Evolutionary conservation across 805 yeast species (phyloP).

Genomic region (Candida berthetii): DNA sequence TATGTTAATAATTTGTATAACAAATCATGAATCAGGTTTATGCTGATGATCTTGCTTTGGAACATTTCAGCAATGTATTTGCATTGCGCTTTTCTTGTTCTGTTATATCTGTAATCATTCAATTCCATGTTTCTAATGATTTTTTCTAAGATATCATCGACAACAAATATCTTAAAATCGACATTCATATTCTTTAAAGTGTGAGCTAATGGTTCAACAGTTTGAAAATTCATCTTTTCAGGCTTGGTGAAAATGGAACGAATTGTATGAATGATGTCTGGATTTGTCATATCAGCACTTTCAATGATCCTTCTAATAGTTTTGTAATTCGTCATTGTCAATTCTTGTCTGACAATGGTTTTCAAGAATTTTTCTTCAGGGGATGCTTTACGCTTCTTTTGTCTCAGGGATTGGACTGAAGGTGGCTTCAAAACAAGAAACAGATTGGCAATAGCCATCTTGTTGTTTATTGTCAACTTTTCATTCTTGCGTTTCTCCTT

Average conservation of each 20-base stretch:
- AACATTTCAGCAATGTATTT: constrained; percentile 54
- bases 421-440: constrained; percentile 53
- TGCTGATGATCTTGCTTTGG: constrained; percentile 39
- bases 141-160: constrained; percentile 64
- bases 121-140: constrained; percentile 60
- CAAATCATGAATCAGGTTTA: constrained; percentile 41
- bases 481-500: constrained; percentile 42
- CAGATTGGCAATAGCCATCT: constrained; percentile 52
- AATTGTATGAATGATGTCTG: constrained; percentile 25
- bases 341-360: constrained; percentile 44
- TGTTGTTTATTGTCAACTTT: constrained; percentile 45
- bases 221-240: constrained; percentile 53
- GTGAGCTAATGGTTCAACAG: constrained; percentile 42
- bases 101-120: constrained; percentile 51
- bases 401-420: constrained; percentile 26
- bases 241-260: constrained; percentile 47
- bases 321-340: constrained; percentile 29
- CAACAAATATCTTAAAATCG: constrained; percentile 34
- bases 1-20: constrained; percentile 50
- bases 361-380: constrained; percentile 44
- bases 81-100: constrained; percentile 55
- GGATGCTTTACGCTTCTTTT: constrained; percentile 20
- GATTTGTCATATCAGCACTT: constrained; percentile 41
- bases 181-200: constrained; percentile 34
- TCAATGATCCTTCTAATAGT: constrained; percentile 31